Evolutionary conservation across 106 monocot species (phyloP).

Genomic region (Dioscorea zingiberensis): DNA sequence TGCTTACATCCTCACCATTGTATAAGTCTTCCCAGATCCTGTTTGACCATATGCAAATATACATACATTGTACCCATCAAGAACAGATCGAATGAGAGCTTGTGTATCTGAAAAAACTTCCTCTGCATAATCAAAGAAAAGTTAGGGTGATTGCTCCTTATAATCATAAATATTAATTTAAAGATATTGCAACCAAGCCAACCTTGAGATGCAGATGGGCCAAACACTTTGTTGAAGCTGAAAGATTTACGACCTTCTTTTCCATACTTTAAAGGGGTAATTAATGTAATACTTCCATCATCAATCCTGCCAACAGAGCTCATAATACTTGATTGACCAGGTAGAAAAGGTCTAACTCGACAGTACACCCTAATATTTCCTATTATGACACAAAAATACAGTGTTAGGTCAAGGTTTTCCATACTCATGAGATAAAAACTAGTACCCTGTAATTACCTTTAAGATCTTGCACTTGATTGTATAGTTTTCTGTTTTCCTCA

Average conservation of each 20-base stretch:
- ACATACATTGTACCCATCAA: constrained; percentile 96
- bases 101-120: constrained; percentile 80
- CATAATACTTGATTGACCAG: constrained; percentile 36
- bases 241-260: constrained; percentile 75
- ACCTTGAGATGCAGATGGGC: constrained; percentile 84
- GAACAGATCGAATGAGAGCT: constrained; percentile 85
- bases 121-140: constrained; percentile 35
- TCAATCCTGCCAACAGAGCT: constrained; percentile 55
- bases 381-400: constrained; percentile 5
- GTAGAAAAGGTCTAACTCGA: constrained; percentile 79
- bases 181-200: not conserved
- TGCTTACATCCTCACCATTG: constrained; percentile 79
- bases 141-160: not conserved
- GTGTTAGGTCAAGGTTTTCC: too few relatives aligned
- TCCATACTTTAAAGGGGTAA: constrained; percentile 65
- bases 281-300: constrained; percentile 63
- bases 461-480: constrained; percentile 95
- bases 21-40: constrained; percentile 92
- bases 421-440: too few relatives aligned
- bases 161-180: not conserved
- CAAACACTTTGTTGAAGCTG: constrained; percentile 85
- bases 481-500: constrained; percentile 85
- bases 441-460: constrained; percentile 37
- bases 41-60: constrained; percentile 99
- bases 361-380: constrained; percentile 96